These are phyloP conservation scores for Myxozyma geophila DNA, from an alignment of 805 yeast genomes.

Conservation along the genomic window DNA sequence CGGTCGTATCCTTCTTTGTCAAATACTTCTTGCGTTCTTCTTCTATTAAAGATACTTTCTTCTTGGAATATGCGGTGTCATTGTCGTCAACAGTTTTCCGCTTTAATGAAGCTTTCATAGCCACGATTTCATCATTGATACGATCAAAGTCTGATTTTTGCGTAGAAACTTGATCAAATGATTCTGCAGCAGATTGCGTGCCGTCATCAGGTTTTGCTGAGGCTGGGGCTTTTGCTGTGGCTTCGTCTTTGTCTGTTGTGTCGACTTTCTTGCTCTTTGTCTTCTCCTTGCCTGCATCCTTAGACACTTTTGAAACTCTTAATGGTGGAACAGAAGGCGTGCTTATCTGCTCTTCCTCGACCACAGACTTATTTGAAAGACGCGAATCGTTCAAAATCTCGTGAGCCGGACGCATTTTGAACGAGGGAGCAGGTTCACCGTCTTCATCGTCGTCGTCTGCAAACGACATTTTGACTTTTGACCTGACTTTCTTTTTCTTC, in stretches of 20 bases:
- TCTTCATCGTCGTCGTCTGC: slow-evolving; percentile 50
- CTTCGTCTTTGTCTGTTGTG: neutral
- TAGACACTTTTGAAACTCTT: neutral
- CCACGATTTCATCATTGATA: slow-evolving; percentile 31
- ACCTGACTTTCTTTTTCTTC: slow-evolving; percentile 23
- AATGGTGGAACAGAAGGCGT: slow-evolving; percentile 2
- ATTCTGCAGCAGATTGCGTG: slow-evolving; percentile 11
- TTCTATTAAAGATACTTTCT: slow-evolving; percentile 39
- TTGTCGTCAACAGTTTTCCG: slow-evolving; percentile 6
- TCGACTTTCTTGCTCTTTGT: neutral
- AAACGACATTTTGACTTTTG: slow-evolving; percentile 47
- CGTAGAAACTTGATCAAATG: slow-evolving; percentile 8
- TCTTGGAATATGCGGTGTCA: slow-evolving; percentile 17
- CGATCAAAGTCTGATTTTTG: slow-evolving; percentile 29
- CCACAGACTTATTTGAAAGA: slow-evolving; percentile 11
- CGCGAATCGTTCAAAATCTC: slow-evolving; percentile 29
- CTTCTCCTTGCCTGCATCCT: neutral
- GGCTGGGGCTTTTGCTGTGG: neutral
- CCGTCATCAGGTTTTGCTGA: neutral
- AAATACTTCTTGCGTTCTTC: slow-evolving; percentile 40
- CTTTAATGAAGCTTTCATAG: slow-evolving; percentile 32
- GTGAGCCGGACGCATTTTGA: slow-evolving; percentile 41
- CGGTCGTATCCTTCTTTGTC: neutral
- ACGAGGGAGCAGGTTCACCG: slow-evolving; percentile 31
- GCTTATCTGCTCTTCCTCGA: neutral